Percentiles rank a stretch among this genome's conserved stretches.
Evolutionary conservation across 306 rosid species (phyloP).

Genomic region (Dalbergia oliveri): DNA sequence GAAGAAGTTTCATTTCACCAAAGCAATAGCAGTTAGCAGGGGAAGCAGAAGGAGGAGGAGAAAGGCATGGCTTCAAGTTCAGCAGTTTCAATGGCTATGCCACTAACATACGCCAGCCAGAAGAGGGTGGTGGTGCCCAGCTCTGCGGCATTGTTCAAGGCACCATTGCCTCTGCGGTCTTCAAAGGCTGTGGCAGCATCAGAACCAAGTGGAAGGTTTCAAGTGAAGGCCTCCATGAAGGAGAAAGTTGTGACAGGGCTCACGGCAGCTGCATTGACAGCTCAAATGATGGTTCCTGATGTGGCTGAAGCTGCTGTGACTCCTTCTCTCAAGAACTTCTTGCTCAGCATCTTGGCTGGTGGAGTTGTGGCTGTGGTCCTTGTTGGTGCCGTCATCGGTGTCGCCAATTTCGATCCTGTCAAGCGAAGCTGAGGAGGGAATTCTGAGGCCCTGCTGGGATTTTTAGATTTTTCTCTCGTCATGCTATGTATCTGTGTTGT

Average conservation of each 20-base stretch:
- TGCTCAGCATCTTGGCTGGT: slow-evolving; percentile 92
- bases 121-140: slow-evolving; percentile 54
- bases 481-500: slow-evolving; percentile 45
- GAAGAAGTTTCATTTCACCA: neutral
- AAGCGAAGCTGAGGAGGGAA: slow-evolving; percentile 72
- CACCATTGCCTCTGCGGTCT: slow-evolving; percentile 57
- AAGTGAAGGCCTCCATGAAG: slow-evolving; percentile 76
- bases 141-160: slow-evolving; percentile 60
- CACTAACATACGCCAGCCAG: slow-evolving; percentile 54
- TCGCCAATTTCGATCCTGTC: slow-evolving; percentile 90
- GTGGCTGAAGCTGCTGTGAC: slow-evolving; percentile 89
- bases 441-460: neutral
- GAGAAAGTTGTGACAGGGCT: slow-evolving; percentile 79
- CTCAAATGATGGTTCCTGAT: slow-evolving; percentile 78
- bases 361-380: slow-evolving; percentile 68
- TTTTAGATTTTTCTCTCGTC: slow-evolving; percentile 46
- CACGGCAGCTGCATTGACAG: slow-evolving; percentile 74
- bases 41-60: slow-evolving; percentile 12
- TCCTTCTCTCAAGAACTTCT: slow-evolving; percentile 92
- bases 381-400: slow-evolving; percentile 89
- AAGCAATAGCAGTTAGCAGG: neutral
- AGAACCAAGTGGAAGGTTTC: slow-evolving; percentile 53
- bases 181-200: slow-evolving; percentile 50
- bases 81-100: slow-evolving; percentile 74
- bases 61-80: slow-evolving; percentile 75